Conservation (phyloP, 352 stramenopile genomes). For the Thalassiosira ordinaria region DNA sequence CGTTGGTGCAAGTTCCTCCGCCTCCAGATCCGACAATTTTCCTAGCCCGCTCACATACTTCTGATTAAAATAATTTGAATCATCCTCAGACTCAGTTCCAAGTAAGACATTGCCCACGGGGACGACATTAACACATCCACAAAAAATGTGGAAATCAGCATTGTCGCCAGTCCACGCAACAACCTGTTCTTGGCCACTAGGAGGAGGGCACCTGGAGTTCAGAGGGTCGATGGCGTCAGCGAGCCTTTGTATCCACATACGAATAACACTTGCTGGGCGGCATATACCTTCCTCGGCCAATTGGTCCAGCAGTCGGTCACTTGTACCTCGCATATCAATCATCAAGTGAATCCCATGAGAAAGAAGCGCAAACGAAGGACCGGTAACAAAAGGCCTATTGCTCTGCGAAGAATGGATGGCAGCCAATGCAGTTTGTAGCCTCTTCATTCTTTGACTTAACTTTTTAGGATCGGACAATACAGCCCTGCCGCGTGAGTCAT, state of each 20-base stretch:
- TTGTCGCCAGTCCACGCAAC: slow-evolving; percentile 13
- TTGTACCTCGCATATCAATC: slow-evolving; percentile 24
- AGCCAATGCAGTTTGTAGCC: slow-evolving; percentile 4
- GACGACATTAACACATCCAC: slow-evolving; percentile 13
- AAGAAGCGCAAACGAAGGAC: slow-evolving; percentile 8
- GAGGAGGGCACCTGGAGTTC: background rate
- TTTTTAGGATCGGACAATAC: slow-evolving; percentile 13
- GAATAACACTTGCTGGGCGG: slow-evolving; percentile 5
- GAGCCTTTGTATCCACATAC: slow-evolving; percentile 14
- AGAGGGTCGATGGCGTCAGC: slow-evolving; percentile 2
- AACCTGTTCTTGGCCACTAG: slow-evolving; percentile 2
- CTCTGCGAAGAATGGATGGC: slow-evolving; percentile 20
- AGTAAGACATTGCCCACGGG: slow-evolving; percentile 12
- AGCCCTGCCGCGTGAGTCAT: slow-evolving; percentile 10
- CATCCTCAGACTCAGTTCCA: slow-evolving; percentile 4
- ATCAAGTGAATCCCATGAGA: slow-evolving; percentile 19
- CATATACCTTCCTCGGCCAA: slow-evolving; percentile 10
- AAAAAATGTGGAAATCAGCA: slow-evolving; percentile 11
- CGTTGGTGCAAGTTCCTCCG: slow-evolving; percentile 1
- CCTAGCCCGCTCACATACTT: slow-evolving; percentile 20
- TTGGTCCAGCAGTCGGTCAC: background rate
- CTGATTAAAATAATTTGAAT: slow-evolving; percentile 9
- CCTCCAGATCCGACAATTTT: slow-evolving; percentile 17
- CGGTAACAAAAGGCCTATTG: background rate
- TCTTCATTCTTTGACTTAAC: slow-evolving; percentile 8